These are phyloP conservation scores for Euptelea pleiosperma DNA, from an alignment of 164 flowering plant species.

Conservation along the genomic window DNA sequence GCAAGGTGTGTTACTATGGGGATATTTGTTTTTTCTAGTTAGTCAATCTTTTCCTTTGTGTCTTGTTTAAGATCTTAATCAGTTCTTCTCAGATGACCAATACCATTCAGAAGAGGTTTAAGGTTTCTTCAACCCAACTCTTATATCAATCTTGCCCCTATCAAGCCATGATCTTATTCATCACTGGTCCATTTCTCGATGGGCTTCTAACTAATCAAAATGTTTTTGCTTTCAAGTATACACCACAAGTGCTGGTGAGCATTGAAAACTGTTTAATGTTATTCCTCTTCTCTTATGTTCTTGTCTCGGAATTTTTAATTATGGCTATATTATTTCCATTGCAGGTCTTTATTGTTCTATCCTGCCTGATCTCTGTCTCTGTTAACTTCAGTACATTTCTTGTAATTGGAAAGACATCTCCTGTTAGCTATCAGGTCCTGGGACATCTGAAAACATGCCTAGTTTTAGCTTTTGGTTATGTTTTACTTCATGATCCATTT, in stretches of 20 bases:
- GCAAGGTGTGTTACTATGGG: not conserved
- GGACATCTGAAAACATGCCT: constrained; percentile 96
- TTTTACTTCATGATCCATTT: constrained; percentile 82
- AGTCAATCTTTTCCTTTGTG: not conserved
- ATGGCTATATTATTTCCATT: constrained; percentile 9
- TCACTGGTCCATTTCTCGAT: constrained; percentile 87
- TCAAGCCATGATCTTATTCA: constrained; percentile 73
- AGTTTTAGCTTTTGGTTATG: constrained; percentile 87
- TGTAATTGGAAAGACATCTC: constrained; percentile 96
- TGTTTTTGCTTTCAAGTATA: constrained; percentile 86
- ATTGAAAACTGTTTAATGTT: not conserved
- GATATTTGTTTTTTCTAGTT: not conserved
- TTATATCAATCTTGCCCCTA: constrained; percentile 91
- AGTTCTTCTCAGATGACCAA: constrained; percentile 75
- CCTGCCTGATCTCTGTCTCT: constrained; percentile 91
- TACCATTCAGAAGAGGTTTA: constrained; percentile 91
- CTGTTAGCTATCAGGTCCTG: constrained; percentile 95
- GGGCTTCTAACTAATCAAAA: constrained; percentile 67
- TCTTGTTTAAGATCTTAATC: constrained; percentile 46
- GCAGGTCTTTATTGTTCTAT: constrained; percentile 91
- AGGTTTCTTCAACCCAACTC: constrained; percentile 94
- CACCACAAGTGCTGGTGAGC: constrained; percentile 90
- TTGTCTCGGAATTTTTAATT: not conserved
- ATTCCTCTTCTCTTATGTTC: too few relatives aligned
- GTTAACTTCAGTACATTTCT: constrained; percentile 97